Conservation (phyloP, 768 basidiomycete genomes). For the Auriscalpium microsporum region DNA sequence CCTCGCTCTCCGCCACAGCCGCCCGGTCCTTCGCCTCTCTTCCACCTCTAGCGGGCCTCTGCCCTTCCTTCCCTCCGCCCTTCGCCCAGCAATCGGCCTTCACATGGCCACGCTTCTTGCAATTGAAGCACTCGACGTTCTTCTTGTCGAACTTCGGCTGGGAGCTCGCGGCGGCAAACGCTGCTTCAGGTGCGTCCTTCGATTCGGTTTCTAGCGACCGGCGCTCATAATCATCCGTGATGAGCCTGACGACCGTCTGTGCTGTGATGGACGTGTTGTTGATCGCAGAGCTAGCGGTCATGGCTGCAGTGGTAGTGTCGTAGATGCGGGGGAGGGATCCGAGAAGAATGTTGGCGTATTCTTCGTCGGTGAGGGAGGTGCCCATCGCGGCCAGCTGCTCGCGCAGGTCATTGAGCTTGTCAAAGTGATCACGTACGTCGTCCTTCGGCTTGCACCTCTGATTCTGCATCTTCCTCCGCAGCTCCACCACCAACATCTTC, state of each 20-base stretch:
- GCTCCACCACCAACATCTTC: background rate
- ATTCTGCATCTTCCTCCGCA: background rate
- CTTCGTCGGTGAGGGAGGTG: constrained; percentile 1
- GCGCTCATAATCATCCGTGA: constrained; percentile 1
- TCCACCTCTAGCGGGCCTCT: constrained; percentile 1
- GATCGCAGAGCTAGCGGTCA: background rate
- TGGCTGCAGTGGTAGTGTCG: background rate
- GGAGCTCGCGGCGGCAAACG: background rate
- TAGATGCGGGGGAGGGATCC: constrained; percentile 8
- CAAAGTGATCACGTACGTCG: constrained; percentile 5
- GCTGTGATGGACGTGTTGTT: background rate
- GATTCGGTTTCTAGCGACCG: background rate
- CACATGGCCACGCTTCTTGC: constrained; percentile 12
- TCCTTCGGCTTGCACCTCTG: background rate
- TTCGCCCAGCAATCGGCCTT: constrained; percentile 14
- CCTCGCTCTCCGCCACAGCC: background rate
- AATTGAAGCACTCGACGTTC: constrained; percentile 14
- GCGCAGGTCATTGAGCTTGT: constrained; percentile 6
- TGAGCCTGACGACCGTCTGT: background rate
- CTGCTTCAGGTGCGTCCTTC: background rate
- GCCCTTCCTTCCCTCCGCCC: constrained; percentile 16
- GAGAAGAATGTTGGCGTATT: constrained; percentile 10
- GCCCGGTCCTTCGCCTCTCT: background rate
- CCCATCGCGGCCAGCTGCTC: constrained; percentile 12
- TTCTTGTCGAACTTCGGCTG: background rate